Evolutionary conservation across 139 green algal genomes (phyloP), one percentile per base, ranked within the genome.

Genomic region (Coelastrella sp.): DNA sequence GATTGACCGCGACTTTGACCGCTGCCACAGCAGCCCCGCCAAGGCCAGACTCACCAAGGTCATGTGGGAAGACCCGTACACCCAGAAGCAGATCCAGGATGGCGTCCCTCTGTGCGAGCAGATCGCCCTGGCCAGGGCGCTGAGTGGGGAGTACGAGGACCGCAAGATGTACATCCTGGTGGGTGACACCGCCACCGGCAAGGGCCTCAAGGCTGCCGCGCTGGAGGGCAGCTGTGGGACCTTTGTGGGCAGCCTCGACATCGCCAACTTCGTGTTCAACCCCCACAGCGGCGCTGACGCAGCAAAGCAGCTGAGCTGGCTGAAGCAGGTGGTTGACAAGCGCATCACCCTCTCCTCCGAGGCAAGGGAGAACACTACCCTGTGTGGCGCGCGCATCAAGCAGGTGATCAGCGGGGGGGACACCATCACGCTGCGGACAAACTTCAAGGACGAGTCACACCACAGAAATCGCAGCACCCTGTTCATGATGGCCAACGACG

Each of bases 401-500:
- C 22, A 35, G 80, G 80, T 72, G 22, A 10, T 56, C 22, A 85
- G 80, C 17, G 80, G 80, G 6, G 80, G 80, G 4, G 80, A 85
- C 59, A 56, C 58, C 3, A 85, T 85, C 80, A 85, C 80, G 1
- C 11, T 85, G 80, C 80, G 80, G 10, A 85, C 57, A 14, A 85
- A 85, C 17, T 19, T 72, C 80, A 85, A 85, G 56, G 80, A 85
- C 65, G 80, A 85, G 56, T 49, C 10, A 9, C 1, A 10, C 10
- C 8, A 56, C 80, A 73, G 19, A 65, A 85, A 85, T 22, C 58
- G 80, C 19, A 72, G 59, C 58, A 85, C 80, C 8, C 25, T 85
- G 20, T 85, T 85, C 57, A 85, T 85, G 59, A 85, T 85, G 80
- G 68, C 49, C 80, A 85, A 85, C 8, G 80, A 85, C 14, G 80